Percentiles rank a stretch among this genome's conserved stretches.
phyloP scores from a whole-genome alignment of 2,329 filamentous ascomycete genomes.

The Fusarium sublunatum region DNA sequence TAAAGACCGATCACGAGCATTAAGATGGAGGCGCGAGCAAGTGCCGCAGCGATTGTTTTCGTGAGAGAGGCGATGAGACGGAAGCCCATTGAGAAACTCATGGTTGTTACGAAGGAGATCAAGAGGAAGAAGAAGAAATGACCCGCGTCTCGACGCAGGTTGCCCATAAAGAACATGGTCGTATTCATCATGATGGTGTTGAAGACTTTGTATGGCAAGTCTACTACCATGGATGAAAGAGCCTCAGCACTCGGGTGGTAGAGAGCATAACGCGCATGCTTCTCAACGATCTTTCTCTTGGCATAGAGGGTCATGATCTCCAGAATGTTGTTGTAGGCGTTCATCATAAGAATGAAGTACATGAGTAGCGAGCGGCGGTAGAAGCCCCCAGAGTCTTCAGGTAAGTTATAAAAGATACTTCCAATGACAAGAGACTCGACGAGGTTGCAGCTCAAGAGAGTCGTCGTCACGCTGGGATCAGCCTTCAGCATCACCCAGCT shows the following conservation, averaged over 20 bases:
- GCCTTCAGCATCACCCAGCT: constrained; percentile 42
- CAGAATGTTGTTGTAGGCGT: constrained; percentile 42
- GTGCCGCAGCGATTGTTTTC: constrained; percentile 41
- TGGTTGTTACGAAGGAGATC: constrained; percentile 63
- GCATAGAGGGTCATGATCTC: constrained; percentile 47
- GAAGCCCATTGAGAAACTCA: constrained; percentile 75
- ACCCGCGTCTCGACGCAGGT: constrained; percentile 68
- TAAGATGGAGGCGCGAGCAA: constrained; percentile 43
- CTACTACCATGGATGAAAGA: constrained; percentile 36
- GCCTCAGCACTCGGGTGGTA: constrained; percentile 50
- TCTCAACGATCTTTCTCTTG: constrained; percentile 49
- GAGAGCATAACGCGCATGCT: constrained; percentile 50
- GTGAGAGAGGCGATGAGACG: constrained; percentile 47
- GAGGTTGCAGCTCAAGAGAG: constrained; percentile 37
- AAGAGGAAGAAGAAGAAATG: constrained; percentile 62
- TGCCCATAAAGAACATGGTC: constrained; percentile 73
- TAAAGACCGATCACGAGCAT: constrained; percentile 55
- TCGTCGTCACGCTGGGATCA: constrained; percentile 35
- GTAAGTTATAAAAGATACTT: constrained; percentile 41
- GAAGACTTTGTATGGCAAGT: constrained; percentile 42
- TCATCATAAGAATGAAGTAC: constrained; percentile 41
- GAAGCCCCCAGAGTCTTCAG: constrained; percentile 14
- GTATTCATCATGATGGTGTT: constrained; percentile 54
- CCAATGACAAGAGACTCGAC: constrained; percentile 38
- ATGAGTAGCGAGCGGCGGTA: constrained; percentile 28